Evolutionary conservation across 371 early-diverging fungal species (phyloP).

Genomic region (Cokeromyces recurvatus): DNA sequence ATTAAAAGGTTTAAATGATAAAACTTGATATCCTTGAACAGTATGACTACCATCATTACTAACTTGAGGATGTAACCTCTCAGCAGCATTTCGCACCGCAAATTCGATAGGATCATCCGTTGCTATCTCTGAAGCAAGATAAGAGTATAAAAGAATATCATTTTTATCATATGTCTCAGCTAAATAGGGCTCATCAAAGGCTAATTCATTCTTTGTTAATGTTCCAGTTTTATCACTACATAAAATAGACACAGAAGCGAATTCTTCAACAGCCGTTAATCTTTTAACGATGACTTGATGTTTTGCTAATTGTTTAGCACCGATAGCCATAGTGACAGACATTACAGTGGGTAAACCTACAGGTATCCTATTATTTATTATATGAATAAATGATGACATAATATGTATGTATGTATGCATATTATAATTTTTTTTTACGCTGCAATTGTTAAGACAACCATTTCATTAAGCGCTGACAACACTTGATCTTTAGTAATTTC

Average conservation of each 20-base stretch:
- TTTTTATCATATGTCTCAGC: slow-evolving; percentile 65
- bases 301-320: slow-evolving; percentile 83
- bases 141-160: slow-evolving; percentile 84
- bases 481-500: slow-evolving; percentile 41
- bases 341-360: slow-evolving; percentile 94
- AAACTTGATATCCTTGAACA: slow-evolving; percentile 75
- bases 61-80: slow-evolving; percentile 65
- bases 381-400: too few relatives aligned
- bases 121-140: slow-evolving; percentile 86
- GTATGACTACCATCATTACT: slow-evolving; percentile 25
- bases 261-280: slow-evolving; percentile 90
- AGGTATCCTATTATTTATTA: slow-evolving; percentile 78
- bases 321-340: slow-evolving; percentile 94
- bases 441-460: slow-evolving; percentile 40
- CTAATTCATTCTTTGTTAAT: slow-evolving; percentile 85
- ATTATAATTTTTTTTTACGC: slow-evolving; percentile 10
- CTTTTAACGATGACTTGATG: slow-evolving; percentile 94
- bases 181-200: slow-evolving; percentile 88
- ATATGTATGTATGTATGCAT: not conserved
- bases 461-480: slow-evolving; percentile 67
- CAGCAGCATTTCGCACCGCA: slow-evolving; percentile 87
- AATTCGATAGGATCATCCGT: slow-evolving; percentile 92
- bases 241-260: slow-evolving; percentile 89
- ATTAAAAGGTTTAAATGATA: slow-evolving; percentile 78
- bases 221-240: slow-evolving; percentile 98